Evolutionary conservation across 306 rosid species (phyloP), one percentile per base, ranked within the genome.

Genomic region (Lathyrus oleraceus): DNA sequence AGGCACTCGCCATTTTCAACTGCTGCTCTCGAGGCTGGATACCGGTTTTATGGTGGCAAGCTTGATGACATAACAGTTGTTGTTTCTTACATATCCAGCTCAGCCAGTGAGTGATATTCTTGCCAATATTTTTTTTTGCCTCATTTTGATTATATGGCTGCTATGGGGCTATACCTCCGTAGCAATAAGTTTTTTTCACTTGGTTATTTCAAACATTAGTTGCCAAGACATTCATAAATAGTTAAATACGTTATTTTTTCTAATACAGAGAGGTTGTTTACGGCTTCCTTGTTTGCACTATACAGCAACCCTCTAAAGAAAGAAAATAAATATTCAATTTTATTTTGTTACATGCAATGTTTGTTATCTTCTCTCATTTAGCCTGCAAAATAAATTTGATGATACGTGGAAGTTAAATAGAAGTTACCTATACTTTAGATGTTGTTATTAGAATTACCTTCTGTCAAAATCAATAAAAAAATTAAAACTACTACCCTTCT

Each of bases 11-110:
- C 95, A 27, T 95, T 95, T 69, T 83, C 96, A 30, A 80, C 78
- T n/a, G 96, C 95, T 36, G 96, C 97, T 71, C 95, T 86, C 23
- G 95, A 95, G 32, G 95, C 95, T 4, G 99, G 97, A 27, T 89
- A 72, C 85, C 88, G 85, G 47, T 91, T 80, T 72, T 72, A 77
- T 20, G 99, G 99, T 6, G 97, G 99, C 70, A 95, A 95, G 81
- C 96, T 91, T 68, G 99, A 95, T 43, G 99, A 91, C 83, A 78
- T 89, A 16, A 91, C 96, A 4, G 96, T 89, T 47, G 88, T 91
- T 19, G 90, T 95, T 60, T 89, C 97, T 12, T 89, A 84, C 79
- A 51, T 94, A 63, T 36, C 85, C 39, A 81, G 79, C 69, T 83
- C 79, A 19, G 44, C 27, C 13, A 66, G 66, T 56, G 70, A 43